Base-by-base conservation (phyloP, 2,329 filamentous ascomycete genomes). In the Penicillium sp. region DNA sequence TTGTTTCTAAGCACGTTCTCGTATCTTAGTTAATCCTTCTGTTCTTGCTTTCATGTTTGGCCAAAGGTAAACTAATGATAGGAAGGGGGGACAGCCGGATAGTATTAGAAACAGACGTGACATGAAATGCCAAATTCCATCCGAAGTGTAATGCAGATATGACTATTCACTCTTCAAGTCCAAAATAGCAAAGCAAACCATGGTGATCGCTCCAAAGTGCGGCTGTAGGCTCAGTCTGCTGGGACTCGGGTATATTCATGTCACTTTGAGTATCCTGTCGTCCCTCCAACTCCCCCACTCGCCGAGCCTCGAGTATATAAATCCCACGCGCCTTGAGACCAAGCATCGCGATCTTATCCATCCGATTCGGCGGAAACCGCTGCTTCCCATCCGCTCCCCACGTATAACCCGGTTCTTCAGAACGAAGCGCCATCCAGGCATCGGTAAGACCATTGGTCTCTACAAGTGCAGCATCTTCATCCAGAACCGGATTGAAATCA, bases 401-500 rank as follows among this genome's bases (percentile, higher is more conserved):
- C 2, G 74, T 78, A 58, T 69, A 73, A 2, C 76, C 75, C 19
- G 66, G 51, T 21, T 75, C 65, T 7, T 57, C 57, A 0, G 68
- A 64, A 25, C 61, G 67, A 17, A 77, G 54, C 12, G 60, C 53
- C 7, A 48, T 38, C 76, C 75, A 78, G 6, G 67, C 73, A 60
- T 79, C 76, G 0, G 69, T 49, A 9, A 78, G 69, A 0, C 63
- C 59, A 55, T 74, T 77, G 2, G 65, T 62, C 13, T 57, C 52
- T 0, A 78, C 57, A 6, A 77, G 65, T 0, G 50, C 41, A 3
- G 60, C 58, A 51, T 79, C 77, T 45, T 74, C 69, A 0, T 71
- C 67, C 4, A 75, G 61, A 3, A 76, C 70, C 2, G 73, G 71
- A 52, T 78, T 78, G 57, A 78, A 78, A 52, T 78, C 75, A 12